phyloP scores from a whole-genome alignment of 495 filamentous ascomycete species.

The Tuber brumale region DNA sequence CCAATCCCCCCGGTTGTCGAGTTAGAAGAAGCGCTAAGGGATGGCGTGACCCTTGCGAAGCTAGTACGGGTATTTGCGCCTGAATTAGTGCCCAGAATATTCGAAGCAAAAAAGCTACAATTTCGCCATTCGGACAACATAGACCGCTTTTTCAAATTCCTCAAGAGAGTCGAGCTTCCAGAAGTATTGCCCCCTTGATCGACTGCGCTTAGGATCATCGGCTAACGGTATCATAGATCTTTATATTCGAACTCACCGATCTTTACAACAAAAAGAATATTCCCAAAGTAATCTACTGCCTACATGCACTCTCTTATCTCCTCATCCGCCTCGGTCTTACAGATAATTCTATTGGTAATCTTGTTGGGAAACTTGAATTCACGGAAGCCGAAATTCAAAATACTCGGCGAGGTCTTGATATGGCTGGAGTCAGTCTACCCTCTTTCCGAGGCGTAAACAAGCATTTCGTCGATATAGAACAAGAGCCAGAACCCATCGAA shows the following conservation, averaged over 20 bases:
- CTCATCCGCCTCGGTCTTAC: constrained; percentile 90
- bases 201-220: constrained; percentile 12
- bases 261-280: constrained; percentile 99
- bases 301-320: constrained; percentile 93
- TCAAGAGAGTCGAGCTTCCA: constrained; percentile 87
- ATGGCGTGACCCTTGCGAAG: constrained; percentile 93
- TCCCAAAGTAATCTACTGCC: constrained; percentile 97
- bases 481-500: constrained; percentile 67
- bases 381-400: constrained; percentile 95
- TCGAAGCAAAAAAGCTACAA: constrained; percentile 73
- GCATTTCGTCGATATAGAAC: constrained; percentile 71
- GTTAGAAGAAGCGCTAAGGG: constrained; percentile 83
- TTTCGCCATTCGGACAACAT: constrained; percentile 98
- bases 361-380: constrained; percentile 94
- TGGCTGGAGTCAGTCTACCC: constrained; percentile 88
- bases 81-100: constrained; percentile 67
- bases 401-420: constrained; percentile 93
- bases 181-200: constrained; percentile 48
- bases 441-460: constrained; percentile 96
- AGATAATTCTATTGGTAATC: constrained; percentile 93
- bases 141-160: constrained; percentile 82
- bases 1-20: constrained; percentile 92
- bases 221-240: constrained; percentile 49
- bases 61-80: constrained; percentile 88
- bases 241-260: constrained; percentile 95